A percentile compares a stretch with the other conserved stretches of the same genome.
phyloP scores from a whole-genome alignment of 2,329 filamentous ascomycete genomes.

The Annulohypoxylon truncatum region DNA sequence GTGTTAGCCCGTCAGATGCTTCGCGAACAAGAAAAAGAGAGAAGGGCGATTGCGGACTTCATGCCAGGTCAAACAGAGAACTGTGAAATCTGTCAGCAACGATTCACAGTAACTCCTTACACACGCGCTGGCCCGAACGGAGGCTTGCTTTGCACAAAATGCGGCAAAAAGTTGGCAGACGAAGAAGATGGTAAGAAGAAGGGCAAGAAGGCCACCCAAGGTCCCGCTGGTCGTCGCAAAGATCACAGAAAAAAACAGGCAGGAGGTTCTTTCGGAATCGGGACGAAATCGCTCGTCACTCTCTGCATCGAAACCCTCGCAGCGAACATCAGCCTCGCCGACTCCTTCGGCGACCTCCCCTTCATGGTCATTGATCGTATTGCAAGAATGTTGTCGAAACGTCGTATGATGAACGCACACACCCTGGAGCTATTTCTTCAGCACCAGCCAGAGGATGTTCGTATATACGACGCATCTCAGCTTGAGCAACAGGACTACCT shows the following conservation, averaged over 20 bases:
- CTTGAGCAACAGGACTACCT: conserved; percentile 81
- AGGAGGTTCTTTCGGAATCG: conserved; percentile 77
- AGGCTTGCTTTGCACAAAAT: conserved; percentile 85
- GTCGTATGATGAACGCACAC: conserved; percentile 64
- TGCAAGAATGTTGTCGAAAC: conserved; percentile 69
- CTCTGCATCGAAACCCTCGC: conserved; percentile 72
- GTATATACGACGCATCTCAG: conserved; percentile 70
- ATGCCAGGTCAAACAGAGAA: conserved; percentile 89
- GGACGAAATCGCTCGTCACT: conserved; percentile 75
- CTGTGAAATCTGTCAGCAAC: conserved; percentile 85
- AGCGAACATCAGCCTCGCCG: conserved; percentile 71
- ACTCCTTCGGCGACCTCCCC: conserved; percentile 71
- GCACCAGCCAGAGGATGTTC: conserved; percentile 61
- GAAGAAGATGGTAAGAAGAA: conserved; percentile 68
- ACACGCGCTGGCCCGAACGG: conserved; percentile 84
- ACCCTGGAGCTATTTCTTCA: conserved; percentile 69
- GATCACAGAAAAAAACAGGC: conserved; percentile 86
- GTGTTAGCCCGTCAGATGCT: conserved; percentile 62
- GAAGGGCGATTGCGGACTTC: conserved; percentile 56
- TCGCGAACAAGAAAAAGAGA: conserved; percentile 46
- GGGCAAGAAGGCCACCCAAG: conserved; percentile 62
- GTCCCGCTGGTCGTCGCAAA: conserved; percentile 70
- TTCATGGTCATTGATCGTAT: conserved; percentile 67
- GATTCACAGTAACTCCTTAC: conserved; percentile 93
- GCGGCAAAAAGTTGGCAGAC: conserved; percentile 78